Evolutionary conservation across 192 early-diverging fungal genomes (phyloP).

Genomic region (Linnemannia exigua): DNA sequence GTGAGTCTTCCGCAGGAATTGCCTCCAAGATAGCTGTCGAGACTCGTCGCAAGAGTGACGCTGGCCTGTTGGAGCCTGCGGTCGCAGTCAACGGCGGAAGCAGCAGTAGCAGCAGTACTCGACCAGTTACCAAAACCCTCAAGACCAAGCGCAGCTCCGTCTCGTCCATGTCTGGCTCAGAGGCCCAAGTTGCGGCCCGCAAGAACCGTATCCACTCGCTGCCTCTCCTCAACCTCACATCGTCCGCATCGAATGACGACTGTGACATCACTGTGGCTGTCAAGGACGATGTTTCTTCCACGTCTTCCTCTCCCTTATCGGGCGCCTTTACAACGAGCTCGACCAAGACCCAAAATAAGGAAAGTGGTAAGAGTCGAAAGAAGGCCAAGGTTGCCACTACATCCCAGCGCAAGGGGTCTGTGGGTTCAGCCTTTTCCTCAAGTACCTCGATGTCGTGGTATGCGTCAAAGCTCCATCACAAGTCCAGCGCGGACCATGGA

Average conservation of each 20-base stretch:
- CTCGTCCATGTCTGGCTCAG: constrained; percentile 22
- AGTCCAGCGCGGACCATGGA: constrained; percentile 13
- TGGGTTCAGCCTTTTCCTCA: constrained; percentile 13
- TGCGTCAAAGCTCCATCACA: constrained; percentile 54
- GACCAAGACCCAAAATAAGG: neutral
- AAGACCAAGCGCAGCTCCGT: constrained; percentile 30
- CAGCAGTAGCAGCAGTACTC: neutral
- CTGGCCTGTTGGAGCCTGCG: constrained; percentile 8
- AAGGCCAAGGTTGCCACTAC: neutral
- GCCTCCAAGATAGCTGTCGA: constrained; percentile 45
- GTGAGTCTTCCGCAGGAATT: constrained; percentile 44
- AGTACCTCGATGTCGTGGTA: constrained; percentile 45
- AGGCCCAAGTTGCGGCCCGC: constrained; percentile 2
- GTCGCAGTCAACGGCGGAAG: neutral
- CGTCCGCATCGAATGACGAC: neutral
- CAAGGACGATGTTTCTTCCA: neutral
- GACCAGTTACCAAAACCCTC: neutral
- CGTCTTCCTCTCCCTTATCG: constrained; percentile 5
- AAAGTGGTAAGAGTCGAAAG: constrained; percentile 15
- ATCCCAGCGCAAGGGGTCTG: constrained; percentile 10
- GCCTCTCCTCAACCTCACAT: constrained; percentile 15
- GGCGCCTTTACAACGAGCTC: neutral
- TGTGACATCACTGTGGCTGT: neutral
- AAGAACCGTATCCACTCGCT: constrained; percentile 39
- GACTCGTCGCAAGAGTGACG: constrained; percentile 41